Conservation (phyloP, 1,284 basidiomycete species). For the Pholiota adiposa region DNA sequence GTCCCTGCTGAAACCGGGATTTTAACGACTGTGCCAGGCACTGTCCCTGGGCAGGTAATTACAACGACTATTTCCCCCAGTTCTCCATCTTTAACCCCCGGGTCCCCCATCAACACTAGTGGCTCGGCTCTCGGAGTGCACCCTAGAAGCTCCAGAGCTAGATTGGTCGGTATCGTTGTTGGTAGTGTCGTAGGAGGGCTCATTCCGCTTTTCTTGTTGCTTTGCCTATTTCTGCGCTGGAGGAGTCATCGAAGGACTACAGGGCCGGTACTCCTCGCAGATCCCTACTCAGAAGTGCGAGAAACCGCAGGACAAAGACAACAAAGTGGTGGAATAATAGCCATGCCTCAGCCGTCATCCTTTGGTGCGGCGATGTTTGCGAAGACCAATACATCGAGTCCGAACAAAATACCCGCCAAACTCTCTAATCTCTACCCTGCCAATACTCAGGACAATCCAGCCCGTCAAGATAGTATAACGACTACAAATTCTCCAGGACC, state of each 20-base stretch:
- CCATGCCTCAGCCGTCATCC: not conserved
- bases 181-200: constrained; percentile 3
- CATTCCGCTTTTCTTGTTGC: not conserved
- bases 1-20: not conserved
- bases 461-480: not conserved
- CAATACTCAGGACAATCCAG: not conserved
- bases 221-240: constrained; percentile 1
- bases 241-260: not conserved
- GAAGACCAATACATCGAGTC: not conserved
- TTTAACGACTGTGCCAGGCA: not conserved
- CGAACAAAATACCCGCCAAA: not conserved
- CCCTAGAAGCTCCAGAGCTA: not conserved
- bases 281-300: constrained; percentile 1
- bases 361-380: not conserved
- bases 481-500: not conserved
- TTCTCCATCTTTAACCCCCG: not conserved
- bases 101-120: not conserved
- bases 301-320: not conserved
- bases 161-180: not conserved
- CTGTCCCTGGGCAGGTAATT: not conserved
- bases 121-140: not conserved
- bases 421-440: not conserved
- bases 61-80: not conserved
- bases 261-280: constrained; percentile 1
- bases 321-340: not conserved